Evolutionary conservation across 192 early-diverging fungal genomes (phyloP).

Genomic region (Cladochytrium replicatum): DNA sequence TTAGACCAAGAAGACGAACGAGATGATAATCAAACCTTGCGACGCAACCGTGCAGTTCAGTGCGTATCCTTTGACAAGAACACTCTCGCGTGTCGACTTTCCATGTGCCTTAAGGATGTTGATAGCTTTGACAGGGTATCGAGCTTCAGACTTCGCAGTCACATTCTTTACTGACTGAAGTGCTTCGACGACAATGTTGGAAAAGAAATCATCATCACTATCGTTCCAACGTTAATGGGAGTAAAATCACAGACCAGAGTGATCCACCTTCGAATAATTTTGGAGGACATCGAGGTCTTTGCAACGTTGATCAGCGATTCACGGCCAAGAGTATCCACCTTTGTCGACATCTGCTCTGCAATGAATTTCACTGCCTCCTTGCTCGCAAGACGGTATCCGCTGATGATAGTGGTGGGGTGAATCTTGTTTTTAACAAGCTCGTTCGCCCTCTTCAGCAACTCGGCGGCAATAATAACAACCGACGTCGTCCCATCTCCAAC

Average conservation of each 20-base stretch:
- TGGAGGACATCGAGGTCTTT: constrained; percentile 95
- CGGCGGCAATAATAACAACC: constrained; percentile 97
- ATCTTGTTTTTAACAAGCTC: constrained; percentile 98
- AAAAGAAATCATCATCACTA: constrained; percentile 93
- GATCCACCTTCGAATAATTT: constrained; percentile 97
- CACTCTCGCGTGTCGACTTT: constrained; percentile 77
- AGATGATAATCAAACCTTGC: constrained; percentile 53
- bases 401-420: constrained; percentile 97
- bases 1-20: too few species aligned
- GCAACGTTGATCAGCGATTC: constrained; percentile 93
- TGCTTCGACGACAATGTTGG: constrained; percentile 88
- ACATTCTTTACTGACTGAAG: constrained; percentile 85
- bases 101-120: constrained; percentile 98
- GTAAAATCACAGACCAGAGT: neutral
- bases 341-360: constrained; percentile 89
- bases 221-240: neutral
- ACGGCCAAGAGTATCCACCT: constrained; percentile 86
- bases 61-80: constrained; percentile 87
- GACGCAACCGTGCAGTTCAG: constrained; percentile 96
- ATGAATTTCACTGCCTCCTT: constrained; percentile 98
- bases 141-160: constrained; percentile 70
- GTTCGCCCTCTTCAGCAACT: constrained; percentile 89
- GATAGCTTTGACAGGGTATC: constrained; percentile 95
- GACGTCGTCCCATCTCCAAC: constrained; percentile 99
- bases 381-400: constrained; percentile 91